Evolutionary conservation across 2,329 filamentous ascomycete species (phyloP).

Genomic region (Coniochaeta sp.): DNA sequence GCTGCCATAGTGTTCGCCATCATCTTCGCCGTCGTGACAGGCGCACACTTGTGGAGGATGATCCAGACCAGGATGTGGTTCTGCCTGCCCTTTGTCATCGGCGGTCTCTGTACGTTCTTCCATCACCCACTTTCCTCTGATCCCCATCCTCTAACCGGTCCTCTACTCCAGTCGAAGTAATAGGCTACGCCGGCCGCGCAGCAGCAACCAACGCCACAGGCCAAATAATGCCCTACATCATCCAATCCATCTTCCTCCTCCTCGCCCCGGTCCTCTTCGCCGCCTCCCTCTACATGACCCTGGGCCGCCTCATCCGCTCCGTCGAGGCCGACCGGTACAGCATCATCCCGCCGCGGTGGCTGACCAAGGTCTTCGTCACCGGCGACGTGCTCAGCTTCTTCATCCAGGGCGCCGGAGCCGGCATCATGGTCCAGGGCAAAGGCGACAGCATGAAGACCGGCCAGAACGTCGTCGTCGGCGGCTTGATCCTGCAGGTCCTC

Average conservation of each 20-base stretch:
- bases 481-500: conserved; percentile 48
- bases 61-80: conserved; percentile 39
- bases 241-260: conserved; percentile 35
- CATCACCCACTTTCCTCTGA: too few relatives aligned
- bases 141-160: conserved; percentile 13
- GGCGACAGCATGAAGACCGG: conserved; percentile 23
- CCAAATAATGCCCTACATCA: conserved; percentile 27
- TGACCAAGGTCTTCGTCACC: conserved; percentile 47
- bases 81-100: conserved; percentile 39
- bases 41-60: conserved; percentile 32
- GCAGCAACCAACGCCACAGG: conserved; percentile 20
- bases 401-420: conserved; percentile 38
- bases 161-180: conserved; percentile 29
- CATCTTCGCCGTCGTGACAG: conserved; percentile 31
- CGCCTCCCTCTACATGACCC: conserved; percentile 43
- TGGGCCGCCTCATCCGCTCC: conserved; percentile 33
- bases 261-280: conserved; percentile 40
- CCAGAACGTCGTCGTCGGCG: conserved; percentile 46
- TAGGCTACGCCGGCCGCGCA: conserved; percentile 31
- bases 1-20: conserved; percentile 34
- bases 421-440: conserved; percentile 19
- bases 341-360: conserved; percentile 25
- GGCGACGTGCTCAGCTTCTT: conserved; percentile 46
- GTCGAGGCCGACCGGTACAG: conserved; percentile 23
- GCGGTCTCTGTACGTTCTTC: conserved; percentile 34